Conservation (phyloP, 1,139 yeast species). For the Cylindricascospora bacillispora region DNA sequence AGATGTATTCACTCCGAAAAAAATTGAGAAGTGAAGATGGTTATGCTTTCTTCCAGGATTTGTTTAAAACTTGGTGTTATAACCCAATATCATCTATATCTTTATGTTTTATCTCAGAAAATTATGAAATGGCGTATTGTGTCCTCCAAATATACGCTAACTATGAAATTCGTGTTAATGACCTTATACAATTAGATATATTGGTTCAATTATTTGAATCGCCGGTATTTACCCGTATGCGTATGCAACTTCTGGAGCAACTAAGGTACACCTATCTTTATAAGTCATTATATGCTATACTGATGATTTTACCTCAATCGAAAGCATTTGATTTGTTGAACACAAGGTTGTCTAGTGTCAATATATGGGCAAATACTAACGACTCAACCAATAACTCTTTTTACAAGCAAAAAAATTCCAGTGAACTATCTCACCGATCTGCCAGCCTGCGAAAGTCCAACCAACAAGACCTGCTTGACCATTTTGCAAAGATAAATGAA, state of each 20-base stretch:
- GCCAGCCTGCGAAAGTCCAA: conserved; percentile 15
- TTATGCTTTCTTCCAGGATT: conserved; percentile 55
- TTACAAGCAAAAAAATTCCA: conserved; percentile 3
- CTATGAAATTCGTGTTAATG: conserved; percentile 51
- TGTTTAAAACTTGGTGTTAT: conserved; percentile 88
- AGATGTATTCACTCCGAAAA: conserved; percentile 55
- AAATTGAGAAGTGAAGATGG: conserved; percentile 55
- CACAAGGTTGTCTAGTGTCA: conserved; percentile 46
- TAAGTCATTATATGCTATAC: conserved; percentile 80
- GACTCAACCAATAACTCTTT: conserved; percentile 5
- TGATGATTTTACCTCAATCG: conserved; percentile 93
- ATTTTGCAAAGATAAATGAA: conserved; percentile 17
- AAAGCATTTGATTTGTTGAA: conserved; percentile 77
- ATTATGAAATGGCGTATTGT: conserved; percentile 76
- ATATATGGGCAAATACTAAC: conserved; percentile 16
- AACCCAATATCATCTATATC: conserved; percentile 84
- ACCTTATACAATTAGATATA: conserved; percentile 67
- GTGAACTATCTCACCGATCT: conserved; percentile 9
- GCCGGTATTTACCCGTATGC: conserved; percentile 78
- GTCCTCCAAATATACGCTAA: conserved; percentile 67
- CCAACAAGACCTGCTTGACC: conserved; percentile 17
- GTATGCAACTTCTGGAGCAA: conserved; percentile 82
- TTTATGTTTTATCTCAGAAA: conserved; percentile 74
- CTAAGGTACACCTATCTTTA: conserved; percentile 69
- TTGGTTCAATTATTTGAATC: conserved; percentile 72